Evolutionary conservation across 2,329 filamentous ascomycete genomes (phyloP).

Genomic region (Corynespora cassiicola): DNA sequence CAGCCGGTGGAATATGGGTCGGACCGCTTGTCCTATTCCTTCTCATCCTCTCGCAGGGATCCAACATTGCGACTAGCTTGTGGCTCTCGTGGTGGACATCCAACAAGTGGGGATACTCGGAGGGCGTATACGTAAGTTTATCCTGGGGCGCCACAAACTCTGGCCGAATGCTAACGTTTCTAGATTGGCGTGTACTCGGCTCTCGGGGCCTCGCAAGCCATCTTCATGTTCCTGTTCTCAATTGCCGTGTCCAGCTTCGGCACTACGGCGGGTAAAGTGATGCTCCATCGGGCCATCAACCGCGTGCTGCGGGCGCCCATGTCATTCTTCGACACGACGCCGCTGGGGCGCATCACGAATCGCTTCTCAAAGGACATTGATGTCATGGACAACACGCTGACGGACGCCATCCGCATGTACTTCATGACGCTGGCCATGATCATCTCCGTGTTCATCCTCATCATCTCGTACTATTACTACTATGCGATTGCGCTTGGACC

Average conservation of each 20-base stretch:
- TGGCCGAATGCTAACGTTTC: slow-evolving; percentile 31
- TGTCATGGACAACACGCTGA: slow-evolving; percentile 92
- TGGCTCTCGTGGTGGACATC: slow-evolving; percentile 97
- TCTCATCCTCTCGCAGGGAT: slow-evolving; percentile 76
- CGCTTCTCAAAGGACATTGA: slow-evolving; percentile 95
- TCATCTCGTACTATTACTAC: slow-evolving; percentile 95
- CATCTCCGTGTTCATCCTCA: slow-evolving; percentile 79
- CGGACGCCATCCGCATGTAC: slow-evolving; percentile 92
- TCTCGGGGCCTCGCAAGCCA: slow-evolving; percentile 73
- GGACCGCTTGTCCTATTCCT: slow-evolving; percentile 69
- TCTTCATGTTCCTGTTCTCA: slow-evolving; percentile 82
- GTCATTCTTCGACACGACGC: slow-evolving; percentile 98
- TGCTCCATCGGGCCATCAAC: slow-evolving; percentile 81
- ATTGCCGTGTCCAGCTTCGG: slow-evolving; percentile 78
- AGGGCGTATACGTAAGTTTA: slow-evolving; percentile 76
- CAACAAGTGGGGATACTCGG: slow-evolving; percentile 71
- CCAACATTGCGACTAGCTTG: slow-evolving; percentile 85
- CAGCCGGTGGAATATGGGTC: slow-evolving; percentile 75
- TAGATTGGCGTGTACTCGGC: slow-evolving; percentile 72
- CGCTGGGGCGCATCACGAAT: slow-evolving; percentile 92
- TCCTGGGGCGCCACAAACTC: slow-evolving; percentile 13
- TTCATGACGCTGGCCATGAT: slow-evolving; percentile 85
- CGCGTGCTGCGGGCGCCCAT: slow-evolving; percentile 74
- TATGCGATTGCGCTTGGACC: slow-evolving; percentile 75
- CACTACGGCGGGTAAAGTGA: slow-evolving; percentile 79